Percentiles rank a stretch among this genome's conserved stretches.
phyloP scores from a whole-genome alignment of 371 early-diverging fungal genomes.

The Parasitella parasitica region DNA sequence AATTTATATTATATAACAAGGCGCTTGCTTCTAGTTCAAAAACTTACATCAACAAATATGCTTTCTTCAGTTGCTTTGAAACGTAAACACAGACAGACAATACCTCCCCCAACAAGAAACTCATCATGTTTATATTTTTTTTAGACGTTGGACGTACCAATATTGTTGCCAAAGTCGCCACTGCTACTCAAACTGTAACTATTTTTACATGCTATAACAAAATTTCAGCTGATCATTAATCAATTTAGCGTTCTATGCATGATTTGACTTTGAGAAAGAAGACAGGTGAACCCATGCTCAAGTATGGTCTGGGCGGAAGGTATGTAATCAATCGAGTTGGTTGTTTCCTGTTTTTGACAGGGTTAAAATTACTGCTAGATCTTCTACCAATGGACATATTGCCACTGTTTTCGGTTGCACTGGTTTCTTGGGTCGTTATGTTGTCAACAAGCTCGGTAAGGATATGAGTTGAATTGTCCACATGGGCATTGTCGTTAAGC shows the following conservation, averaged over 20 bases:
- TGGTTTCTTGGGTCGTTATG: conserved; percentile 94
- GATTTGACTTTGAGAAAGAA: conserved; percentile 69
- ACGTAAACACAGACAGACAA: conserved; percentile 12
- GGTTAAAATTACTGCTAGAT: conserved; percentile 27
- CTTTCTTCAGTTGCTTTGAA: conserved; percentile 28
- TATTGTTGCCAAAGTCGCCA: conserved; percentile 19
- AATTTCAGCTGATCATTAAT: background rate
- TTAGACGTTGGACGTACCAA: conserved; percentile 39
- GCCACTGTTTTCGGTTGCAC: conserved; percentile 96
- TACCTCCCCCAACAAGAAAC: too few species aligned
- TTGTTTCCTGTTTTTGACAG: too few species aligned
- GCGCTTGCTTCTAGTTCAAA: background rate
- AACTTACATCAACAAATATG: conserved; percentile 10
- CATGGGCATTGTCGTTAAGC: too few species aligned
- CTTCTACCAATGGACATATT: conserved; percentile 80
- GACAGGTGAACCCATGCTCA: conserved; percentile 68
- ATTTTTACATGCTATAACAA: too few species aligned
- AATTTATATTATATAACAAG: background rate
- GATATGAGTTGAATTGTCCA: too few species aligned
- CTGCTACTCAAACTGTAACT: conserved; percentile 31
- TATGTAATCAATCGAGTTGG: conserved; percentile 22
- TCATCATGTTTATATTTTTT: too few species aligned
- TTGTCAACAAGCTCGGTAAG: conserved; percentile 87
- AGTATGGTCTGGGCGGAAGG: conserved; percentile 72
- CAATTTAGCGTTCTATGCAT: conserved; percentile 59